Base-by-base conservation (phyloP, 2,329 filamentous ascomycete genomes). In the Zarea fungicola region DNA sequence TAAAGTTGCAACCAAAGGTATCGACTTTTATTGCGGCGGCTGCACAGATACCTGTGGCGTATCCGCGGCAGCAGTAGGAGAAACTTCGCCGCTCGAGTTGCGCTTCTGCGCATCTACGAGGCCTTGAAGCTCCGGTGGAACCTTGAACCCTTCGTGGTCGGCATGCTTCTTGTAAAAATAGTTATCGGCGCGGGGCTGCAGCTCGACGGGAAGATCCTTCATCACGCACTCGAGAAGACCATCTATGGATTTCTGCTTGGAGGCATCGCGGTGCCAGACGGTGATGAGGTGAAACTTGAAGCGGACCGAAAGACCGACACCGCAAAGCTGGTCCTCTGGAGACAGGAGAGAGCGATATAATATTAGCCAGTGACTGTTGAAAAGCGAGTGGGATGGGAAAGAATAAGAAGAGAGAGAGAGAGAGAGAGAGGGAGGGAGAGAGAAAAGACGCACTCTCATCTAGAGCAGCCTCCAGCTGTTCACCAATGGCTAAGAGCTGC, bases 131-230 rank as follows among this genome's bases (percentile, higher is more conserved):
- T 77, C 78, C 4, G 78, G 75, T 14, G 81, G 78, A 1, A 75
- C 78, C 61, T 85, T 83, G 72, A 90, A 96, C 13, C 87, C 88
- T 49, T 84, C 83, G 68, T 96, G 90, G 65, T 95, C 89, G 36
- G 83, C 81, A 71, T 97, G 92, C 67, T 85, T 87, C 74, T 93
- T 93, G 73, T 96, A 96, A 66, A 83, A 84, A 71, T 87, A 90
- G 64, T 80, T 81, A 52, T 84, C 80, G 40, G 78, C 62, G 70
- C 85, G 86, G 32, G 89, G 89, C 51, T 75, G 75, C 56, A 95
- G 70, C 62, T 93, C 87, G 1, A 77, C 70, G 6, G 85, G 85
- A 25, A 96, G 73, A 56, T 87, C 81, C 44, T 84, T 78, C 41
- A 95, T 72, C 45, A 96, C 83, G 41, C 81, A 85, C 54, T 80